phyloP scores from a whole-genome alignment of 2,329 filamentous ascomycete species.

The Zymoseptoria pseudotritici region DNA sequence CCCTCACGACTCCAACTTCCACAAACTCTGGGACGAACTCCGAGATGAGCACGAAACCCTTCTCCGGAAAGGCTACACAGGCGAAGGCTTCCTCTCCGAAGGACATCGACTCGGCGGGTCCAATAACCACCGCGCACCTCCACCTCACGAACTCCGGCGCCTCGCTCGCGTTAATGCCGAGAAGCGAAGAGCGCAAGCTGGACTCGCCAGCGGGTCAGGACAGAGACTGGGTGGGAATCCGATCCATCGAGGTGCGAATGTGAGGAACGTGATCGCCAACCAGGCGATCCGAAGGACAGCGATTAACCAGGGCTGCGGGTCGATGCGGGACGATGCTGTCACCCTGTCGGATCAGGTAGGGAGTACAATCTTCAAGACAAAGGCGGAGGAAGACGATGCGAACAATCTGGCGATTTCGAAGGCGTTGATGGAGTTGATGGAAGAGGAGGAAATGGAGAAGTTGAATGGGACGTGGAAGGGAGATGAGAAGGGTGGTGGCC shows the following conservation, averaged over 20 bases:
- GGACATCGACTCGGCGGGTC: conserved; percentile 67
- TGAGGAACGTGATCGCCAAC: conserved; percentile 63
- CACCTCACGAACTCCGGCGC: conserved; percentile 64
- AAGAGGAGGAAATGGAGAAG: conserved; percentile 59
- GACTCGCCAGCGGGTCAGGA: conserved; percentile 55
- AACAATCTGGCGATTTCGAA: conserved; percentile 82
- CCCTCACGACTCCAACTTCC: conserved; percentile 68
- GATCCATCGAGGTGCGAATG: conserved; percentile 53
- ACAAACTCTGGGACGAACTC: conserved; percentile 81
- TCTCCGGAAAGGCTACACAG: conserved; percentile 74
- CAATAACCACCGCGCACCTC: conserved; percentile 44
- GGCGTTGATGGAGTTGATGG: conserved; percentile 77
- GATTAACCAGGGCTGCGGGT: conserved; percentile 67
- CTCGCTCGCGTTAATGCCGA: conserved; percentile 63
- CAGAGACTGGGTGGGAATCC: conserved; percentile 62
- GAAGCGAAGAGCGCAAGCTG: conserved; percentile 46
- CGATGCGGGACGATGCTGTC: conserved; percentile 57
- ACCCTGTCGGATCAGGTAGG: conserved; percentile 61
- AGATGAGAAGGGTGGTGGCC: conserved; percentile 43
- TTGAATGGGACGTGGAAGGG: conserved; percentile 48
- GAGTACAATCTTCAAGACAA: conserved; percentile 68
- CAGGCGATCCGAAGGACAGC: conserved; percentile 59
- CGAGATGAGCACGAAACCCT: conserved; percentile 77
- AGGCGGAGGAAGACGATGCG: conserved; percentile 80
- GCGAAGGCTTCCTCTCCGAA: conserved; percentile 74